Conservation (phyloP, 1,139 yeast genomes). For the Protomyces arabidopsidicola region DNA sequence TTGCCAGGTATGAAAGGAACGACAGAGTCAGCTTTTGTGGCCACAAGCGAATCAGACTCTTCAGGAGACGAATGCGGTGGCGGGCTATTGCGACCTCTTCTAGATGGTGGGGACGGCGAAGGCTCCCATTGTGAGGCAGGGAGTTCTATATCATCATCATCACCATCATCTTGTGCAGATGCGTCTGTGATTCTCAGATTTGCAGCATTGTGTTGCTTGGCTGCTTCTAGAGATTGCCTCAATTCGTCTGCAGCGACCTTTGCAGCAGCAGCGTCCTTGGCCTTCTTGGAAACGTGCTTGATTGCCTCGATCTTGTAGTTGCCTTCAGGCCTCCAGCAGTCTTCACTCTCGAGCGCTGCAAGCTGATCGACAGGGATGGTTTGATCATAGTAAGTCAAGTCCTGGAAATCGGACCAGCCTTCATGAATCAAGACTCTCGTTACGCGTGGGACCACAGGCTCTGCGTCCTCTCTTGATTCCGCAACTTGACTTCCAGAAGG, state of each 20-base stretch:
- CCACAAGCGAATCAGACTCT: neutral
- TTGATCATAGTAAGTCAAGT: conserved; percentile 12
- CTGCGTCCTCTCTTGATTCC: neutral
- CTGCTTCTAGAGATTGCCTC: neutral
- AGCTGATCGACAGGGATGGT: conserved; percentile 7
- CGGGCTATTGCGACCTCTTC: neutral
- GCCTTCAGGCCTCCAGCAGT: conserved; percentile 19
- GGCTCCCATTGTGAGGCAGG: too few species aligned
- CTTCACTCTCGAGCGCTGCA: conserved; percentile 6
- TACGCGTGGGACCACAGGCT: neutral
- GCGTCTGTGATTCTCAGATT: neutral
- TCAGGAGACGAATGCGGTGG: neutral
- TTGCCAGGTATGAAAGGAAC: neutral
- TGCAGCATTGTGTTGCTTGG: neutral
- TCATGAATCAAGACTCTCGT: neutral
- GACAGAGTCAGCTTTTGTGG: neutral
- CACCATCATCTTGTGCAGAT: neutral
- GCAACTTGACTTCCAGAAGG: too few species aligned
- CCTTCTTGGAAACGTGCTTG: neutral
- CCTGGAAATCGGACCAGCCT: conserved; percentile 21
- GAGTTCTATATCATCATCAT: neutral
- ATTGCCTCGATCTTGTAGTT: conserved; percentile 9
- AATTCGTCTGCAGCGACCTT: neutral
- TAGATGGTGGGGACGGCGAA: neutral
- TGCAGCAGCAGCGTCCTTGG: neutral